phyloP scores from a whole-genome alignment of 2,329 filamentous ascomycete species.

The Allantophomopsis lycopodina region DNA sequence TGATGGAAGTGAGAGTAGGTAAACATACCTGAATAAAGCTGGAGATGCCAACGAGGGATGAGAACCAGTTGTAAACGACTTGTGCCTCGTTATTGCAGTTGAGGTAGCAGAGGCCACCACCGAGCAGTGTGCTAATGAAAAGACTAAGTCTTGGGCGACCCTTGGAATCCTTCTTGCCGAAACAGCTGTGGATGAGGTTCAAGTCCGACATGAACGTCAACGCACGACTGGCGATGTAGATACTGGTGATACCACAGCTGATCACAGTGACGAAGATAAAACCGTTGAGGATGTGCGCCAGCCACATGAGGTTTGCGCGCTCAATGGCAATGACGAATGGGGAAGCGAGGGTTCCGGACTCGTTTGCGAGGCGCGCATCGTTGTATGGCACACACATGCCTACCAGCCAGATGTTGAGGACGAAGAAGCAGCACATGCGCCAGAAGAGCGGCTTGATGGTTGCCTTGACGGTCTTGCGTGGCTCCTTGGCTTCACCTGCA shows the following conservation, averaged over 20 bases:
- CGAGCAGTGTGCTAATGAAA: slow-evolving; percentile 13
- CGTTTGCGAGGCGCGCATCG: slow-evolving; percentile 37
- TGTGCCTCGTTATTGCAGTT: slow-evolving; percentile 31
- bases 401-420: slow-evolving; percentile 34
- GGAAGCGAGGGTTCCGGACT: slow-evolving; percentile 20
- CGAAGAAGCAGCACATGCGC: slow-evolving; percentile 43
- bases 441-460: slow-evolving; percentile 49
- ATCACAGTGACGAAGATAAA: slow-evolving; percentile 3
- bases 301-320: background rate
- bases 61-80: slow-evolving; percentile 48
- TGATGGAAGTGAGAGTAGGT: too few species aligned
- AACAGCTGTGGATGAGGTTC: slow-evolving; percentile 46
- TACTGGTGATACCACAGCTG: slow-evolving; percentile 5
- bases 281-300: slow-evolving; percentile 4
- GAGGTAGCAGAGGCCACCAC: slow-evolving; percentile 33
- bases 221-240: slow-evolving; percentile 10
- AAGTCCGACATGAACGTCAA: slow-evolving; percentile 18
- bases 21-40: background rate
- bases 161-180: slow-evolving; percentile 41
- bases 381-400: slow-evolving; percentile 48
- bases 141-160: slow-evolving; percentile 22
- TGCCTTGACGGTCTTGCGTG: slow-evolving; percentile 35
- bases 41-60: slow-evolving; percentile 36
- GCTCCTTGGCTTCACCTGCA: slow-evolving; percentile 35
- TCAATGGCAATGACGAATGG: slow-evolving; percentile 6